Base-by-base conservation (phyloP, 2,329 filamentous ascomycete genomes). In the Hypoxylon sp. region DNA sequence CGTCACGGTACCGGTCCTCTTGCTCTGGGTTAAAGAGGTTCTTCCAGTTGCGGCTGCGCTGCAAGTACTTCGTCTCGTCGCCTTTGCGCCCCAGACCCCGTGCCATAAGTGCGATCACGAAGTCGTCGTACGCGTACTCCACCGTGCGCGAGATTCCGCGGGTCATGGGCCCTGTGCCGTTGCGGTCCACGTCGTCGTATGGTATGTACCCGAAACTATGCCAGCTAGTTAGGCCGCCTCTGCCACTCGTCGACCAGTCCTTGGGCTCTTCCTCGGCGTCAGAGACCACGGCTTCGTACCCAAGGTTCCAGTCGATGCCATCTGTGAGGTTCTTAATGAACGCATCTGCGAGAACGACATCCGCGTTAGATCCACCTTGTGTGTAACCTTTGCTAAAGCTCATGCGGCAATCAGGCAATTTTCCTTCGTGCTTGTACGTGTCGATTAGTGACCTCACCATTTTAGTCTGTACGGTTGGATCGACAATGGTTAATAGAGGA, bases 111-210 rank as follows among this genome's bases (percentile, higher is more conserved):
- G 88, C 86, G 61, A 93, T 87, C 68, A 86, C 88, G 73, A 90
- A 95, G 79, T 94, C 92, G 73, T 94, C 87, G 79, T 94, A 95
- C 0, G 91, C 89, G 76, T 94, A 95, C 77, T 94, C 92, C 3
- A 94, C 88, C 0, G 91, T 93, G 2, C 92, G 85, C 2, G 89
- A 93, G 17, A 94, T 87, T 57, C 86, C 90, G 13, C 92, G 88
- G 0, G 89, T 92, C 72, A 87, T 85, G 0, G 89, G 87, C 0
- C 92, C 92, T 3, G 85, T 84, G 13, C 90, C 89, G 32, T 85
- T 81, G 0, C 81, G 82, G 75, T 93, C 91, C 14, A 83, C 82
- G 75, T 94, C 90, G 60, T 92, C 85, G 6, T 83, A 85, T 0
- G 92, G 92, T 23, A 95, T 91, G 76, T 92, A 95, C 10, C 89